Evolutionary conservation across 192 early-diverging fungal species (phyloP).

Genomic region (Thamnidium elegans): DNA sequence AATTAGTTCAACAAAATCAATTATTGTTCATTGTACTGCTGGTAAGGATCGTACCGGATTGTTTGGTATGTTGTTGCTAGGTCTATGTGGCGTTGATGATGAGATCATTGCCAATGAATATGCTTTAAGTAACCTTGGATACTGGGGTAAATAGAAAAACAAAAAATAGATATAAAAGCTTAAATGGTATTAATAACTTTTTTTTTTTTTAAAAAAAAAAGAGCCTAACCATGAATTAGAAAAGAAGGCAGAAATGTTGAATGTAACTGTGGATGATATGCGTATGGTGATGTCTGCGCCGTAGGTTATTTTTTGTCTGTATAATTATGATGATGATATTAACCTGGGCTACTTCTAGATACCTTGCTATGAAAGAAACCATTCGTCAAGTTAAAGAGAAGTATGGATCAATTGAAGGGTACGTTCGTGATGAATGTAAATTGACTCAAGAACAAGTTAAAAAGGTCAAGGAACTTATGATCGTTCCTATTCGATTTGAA

Average conservation of each 20-base stretch:
- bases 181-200: not conserved
- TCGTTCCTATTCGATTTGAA: constrained; percentile 42
- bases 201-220: constrained; percentile 1
- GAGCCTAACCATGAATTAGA: constrained; percentile 30
- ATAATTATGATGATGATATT: no score
- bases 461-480: constrained; percentile 39
- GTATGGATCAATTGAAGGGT: constrained; percentile 50
- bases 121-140: constrained; percentile 51
- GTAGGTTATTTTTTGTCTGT: constrained; percentile 7
- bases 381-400: constrained; percentile 40
- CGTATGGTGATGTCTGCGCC: constrained; percentile 36
- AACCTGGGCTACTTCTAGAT: not conserved
- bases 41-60: constrained; percentile 71
- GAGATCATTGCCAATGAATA: constrained; percentile 68
- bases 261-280: constrained; percentile 25
- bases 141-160: constrained; percentile 31
- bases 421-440: constrained; percentile 38
- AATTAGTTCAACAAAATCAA: constrained; percentile 25
- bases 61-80: constrained; percentile 54
- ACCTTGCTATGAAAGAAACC: constrained; percentile 36
- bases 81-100: constrained; percentile 61
- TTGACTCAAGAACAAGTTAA: constrained; percentile 39
- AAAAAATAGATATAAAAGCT: not conserved
- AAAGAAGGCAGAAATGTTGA: constrained; percentile 18
- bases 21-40: constrained; percentile 71